Evolutionary conservation across 2,329 filamentous ascomycete species (phyloP).

Genomic region (Trichothecium roseum): DNA sequence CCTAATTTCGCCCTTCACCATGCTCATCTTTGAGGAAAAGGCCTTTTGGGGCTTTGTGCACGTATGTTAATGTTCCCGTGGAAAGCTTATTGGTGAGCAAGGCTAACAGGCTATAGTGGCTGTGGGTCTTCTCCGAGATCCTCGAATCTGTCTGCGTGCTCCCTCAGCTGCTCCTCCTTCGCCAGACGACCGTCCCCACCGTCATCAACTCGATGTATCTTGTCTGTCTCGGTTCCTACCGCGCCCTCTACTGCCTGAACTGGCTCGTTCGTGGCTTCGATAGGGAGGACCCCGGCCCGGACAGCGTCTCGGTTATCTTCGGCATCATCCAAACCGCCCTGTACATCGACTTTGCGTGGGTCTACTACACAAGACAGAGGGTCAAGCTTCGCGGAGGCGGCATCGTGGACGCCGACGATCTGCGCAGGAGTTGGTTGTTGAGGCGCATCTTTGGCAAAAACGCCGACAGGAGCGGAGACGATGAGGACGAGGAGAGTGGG

Average conservation of each 20-base stretch:
- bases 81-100: not conserved
- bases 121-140: constrained; percentile 83
- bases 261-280: constrained; percentile 68
- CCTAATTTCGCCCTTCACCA: constrained; percentile 60
- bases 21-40: constrained; percentile 53
- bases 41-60: constrained; percentile 35
- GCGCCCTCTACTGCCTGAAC: constrained; percentile 81
- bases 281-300: constrained; percentile 45
- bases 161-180: constrained; percentile 81
- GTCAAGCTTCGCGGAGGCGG: constrained; percentile 85
- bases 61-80: constrained; percentile 25
- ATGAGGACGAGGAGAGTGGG: constrained; percentile 48
- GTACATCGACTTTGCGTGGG: constrained; percentile 92
- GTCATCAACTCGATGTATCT: constrained; percentile 98
- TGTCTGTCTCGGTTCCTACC: constrained; percentile 75
- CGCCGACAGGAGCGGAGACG: constrained; percentile 23
- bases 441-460: constrained; percentile 60
- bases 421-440: constrained; percentile 76
- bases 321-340: constrained; percentile 82
- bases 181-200: constrained; percentile 90
- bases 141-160: constrained; percentile 87
- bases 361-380: constrained; percentile 86
- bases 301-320: constrained; percentile 71
- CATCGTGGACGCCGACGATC: constrained; percentile 81
- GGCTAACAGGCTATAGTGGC: constrained; percentile 39